A percentile compares a stretch with the other conserved stretches of the same genome.
Evolutionary conservation across 208 protist species (phyloP).

Genomic region (Porcisia hertigi): DNA sequence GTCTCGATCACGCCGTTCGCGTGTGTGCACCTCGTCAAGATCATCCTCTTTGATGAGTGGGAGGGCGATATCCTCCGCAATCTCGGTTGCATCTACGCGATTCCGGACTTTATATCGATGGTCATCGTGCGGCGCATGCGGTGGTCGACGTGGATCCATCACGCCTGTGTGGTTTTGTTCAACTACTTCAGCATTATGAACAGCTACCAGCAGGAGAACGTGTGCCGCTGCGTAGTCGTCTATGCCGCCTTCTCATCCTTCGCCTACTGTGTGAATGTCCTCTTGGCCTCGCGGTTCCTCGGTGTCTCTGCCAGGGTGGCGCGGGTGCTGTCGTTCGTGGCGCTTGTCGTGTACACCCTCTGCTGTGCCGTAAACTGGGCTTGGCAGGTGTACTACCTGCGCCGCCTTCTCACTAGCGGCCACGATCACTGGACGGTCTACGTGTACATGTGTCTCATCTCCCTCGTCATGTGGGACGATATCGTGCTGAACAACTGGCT

Average conservation of each 20-base stretch:
- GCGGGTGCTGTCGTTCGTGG: constrained; percentile 71
- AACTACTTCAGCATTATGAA: constrained; percentile 91
- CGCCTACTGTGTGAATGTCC: constrained; percentile 91
- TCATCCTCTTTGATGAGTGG: constrained; percentile 86
- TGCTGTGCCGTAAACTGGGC: constrained; percentile 89
- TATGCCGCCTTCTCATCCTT: constrained; percentile 92
- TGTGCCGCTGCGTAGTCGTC: constrained; percentile 89
- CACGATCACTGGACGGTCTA: constrained; percentile 86
- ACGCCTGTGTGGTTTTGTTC: constrained; percentile 88
- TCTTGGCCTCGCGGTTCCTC: constrained; percentile 92
- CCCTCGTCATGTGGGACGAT: constrained; percentile 89
- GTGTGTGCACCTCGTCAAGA: constrained; percentile 70
- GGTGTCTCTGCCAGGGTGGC: constrained; percentile 58
- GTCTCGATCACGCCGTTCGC: constrained; percentile 90
- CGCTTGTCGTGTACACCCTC: constrained; percentile 82
- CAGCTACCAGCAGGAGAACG: constrained; percentile 87
- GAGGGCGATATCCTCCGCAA: constrained; percentile 87
- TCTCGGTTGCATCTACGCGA: constrained; percentile 92
- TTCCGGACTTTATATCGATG: constrained; percentile 93
- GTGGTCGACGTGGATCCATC: constrained; percentile 90
- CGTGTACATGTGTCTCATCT: constrained; percentile 80
- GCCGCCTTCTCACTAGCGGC: constrained; percentile 53
- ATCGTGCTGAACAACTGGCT: constrained; percentile 77
- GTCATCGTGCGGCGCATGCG: constrained; percentile 90
- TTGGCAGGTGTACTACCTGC: constrained; percentile 91